Evolutionary conservation across 2,329 filamentous ascomycete species (phyloP), one percentile per base, ranked within the genome.

Genomic region (Geosmithia flava): DNA sequence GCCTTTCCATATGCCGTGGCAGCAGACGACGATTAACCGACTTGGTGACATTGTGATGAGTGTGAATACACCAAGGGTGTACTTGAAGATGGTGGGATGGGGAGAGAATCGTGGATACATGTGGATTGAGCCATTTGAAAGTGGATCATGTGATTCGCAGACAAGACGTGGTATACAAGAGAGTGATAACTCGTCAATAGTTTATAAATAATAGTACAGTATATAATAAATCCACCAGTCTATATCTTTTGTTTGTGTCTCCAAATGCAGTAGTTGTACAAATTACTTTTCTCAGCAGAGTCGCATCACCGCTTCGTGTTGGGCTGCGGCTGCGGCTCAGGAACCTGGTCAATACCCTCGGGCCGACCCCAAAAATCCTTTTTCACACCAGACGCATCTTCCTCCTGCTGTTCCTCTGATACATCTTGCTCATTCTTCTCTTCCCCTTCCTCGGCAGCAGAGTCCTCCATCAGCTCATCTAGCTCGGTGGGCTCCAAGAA

Each of bases 11-110:
- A 91, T 87, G 27, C 80, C 85, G 65, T 95, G 88, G 61, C 88
- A 90, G 68, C 87, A 93, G 46, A 94, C 83, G 45, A 94, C 68
- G 47, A 94, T 78, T 11, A 94, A 73, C 53, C 86, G 74, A 5
- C 63, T 64, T 27, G 68, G 65, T 47, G 20, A 50, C 54, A 55
- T 42, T 3, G 33, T 37, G n/a, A n/a, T n/a, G n/a, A n/a, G n/a
- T n/a, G n/a, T n/a, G n/a, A n/a, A n/a, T n/a, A n/a, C n/a, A n/a
- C n/a, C n/a, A n/a, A n/a, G n/a, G n/a, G n/a, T n/a, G n/a, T n/a
- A n/a, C n/a, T n/a, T n/a, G n/a, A n/a, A n/a, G n/a, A n/a, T n/a
- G n/a, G n/a, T n/a, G n/a, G n/a, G n/a, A n/a, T n/a, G n/a, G 8
- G 23, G 23, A 27, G 23, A 27, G 23, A 27, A 27, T 5, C 23